A percentile compares a stretch with the other conserved stretches of the same genome.
These are phyloP conservation scores for Leersia perrieri DNA, from an alignment of 176 grass and related monocot species.

Conservation along the genomic window DNA sequence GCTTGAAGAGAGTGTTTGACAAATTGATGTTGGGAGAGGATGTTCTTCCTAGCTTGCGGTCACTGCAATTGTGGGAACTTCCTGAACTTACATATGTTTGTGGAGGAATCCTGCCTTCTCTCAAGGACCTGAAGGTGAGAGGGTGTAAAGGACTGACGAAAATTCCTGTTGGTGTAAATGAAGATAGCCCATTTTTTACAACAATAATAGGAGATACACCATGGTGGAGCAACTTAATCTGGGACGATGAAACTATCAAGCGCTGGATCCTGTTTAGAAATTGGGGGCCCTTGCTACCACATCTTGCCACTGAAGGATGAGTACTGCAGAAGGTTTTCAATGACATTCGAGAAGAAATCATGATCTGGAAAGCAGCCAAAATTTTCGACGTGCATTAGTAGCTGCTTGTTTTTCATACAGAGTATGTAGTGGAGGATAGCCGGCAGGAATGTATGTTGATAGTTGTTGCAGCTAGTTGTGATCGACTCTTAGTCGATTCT, in stretches of 20 bases:
- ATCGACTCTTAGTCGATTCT: too few relatives aligned
- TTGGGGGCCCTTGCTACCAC: constrained; percentile 31
- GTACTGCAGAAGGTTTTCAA: too few relatives aligned
- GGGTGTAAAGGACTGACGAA: constrained; percentile 24
- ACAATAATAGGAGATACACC: not conserved
- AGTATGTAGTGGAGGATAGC: too few relatives aligned
- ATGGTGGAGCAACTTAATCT: constrained; percentile 38
- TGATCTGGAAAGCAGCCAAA: too few relatives aligned
- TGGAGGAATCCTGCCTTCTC: constrained; percentile 29
- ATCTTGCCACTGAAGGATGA: constrained; percentile 39
- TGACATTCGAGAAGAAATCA: too few relatives aligned
- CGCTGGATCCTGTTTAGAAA: constrained; percentile 33
- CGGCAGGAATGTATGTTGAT: too few relatives aligned
- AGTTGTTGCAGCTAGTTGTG: too few relatives aligned
- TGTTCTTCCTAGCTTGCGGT: constrained; percentile 28
- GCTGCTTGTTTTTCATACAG: too few relatives aligned
- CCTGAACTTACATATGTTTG: constrained; percentile 28
- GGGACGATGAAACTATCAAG: constrained; percentile 32
- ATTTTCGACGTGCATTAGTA: too few relatives aligned
- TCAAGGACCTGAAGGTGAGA: constrained; percentile 42
- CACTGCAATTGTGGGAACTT: constrained; percentile 38
- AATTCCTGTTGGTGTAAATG: constrained; percentile 38
- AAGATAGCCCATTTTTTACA: constrained; percentile 25
- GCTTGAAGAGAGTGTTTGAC: constrained; percentile 9
- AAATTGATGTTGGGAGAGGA: not conserved